Evolutionary conservation across 306 rosid species (phyloP), one percentile per base, ranked within the genome.

Genomic region (Sechiopsis laciniata): DNA sequence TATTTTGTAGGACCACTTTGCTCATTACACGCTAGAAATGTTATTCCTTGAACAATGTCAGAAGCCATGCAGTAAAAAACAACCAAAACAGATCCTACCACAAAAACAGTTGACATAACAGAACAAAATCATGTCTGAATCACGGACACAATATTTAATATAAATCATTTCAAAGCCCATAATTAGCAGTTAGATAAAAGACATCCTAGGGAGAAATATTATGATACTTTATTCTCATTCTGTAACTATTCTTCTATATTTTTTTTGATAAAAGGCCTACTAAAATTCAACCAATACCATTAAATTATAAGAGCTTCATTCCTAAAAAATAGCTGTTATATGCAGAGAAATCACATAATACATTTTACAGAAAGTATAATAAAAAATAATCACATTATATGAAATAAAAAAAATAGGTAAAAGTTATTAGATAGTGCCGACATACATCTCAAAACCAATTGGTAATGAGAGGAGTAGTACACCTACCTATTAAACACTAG

Each of bases 41-140:
- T 63, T 35, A 63, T 32, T 63, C 0, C 24, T 63, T 63, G 42
- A 40, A 63, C 51, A 2, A 63, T 35, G 24, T 24, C 10, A 59
- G 64, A 61, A 29, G 46, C 13, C 69, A 62, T 63, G 51, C 69
- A 63, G 7, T 16, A 62, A 14, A 46, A n/a, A 63, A 20, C 22
- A 21, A 35, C 21, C 22, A n/a, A 63, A 35, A 12, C 7, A 8
- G 12, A 61, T 15, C 46, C 20, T 24, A 32, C 20, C 11, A 17
- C 51, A 16, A 14, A 35, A 63, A 35, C 42, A 37, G 42, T 37
- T 37, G 7, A 37, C 24, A 62, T 24, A 63, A 63, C 71, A 16
- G 14, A 64, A 35, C 5, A 17, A 37, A 37, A 40, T 42, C 16
- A 9, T n/a, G 71, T 65, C 24, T 40, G 71, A 24, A 42, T 40